Conservation (phyloP, 768 basidiomycete genomes). For the Lactarius hatsudake region DNA sequence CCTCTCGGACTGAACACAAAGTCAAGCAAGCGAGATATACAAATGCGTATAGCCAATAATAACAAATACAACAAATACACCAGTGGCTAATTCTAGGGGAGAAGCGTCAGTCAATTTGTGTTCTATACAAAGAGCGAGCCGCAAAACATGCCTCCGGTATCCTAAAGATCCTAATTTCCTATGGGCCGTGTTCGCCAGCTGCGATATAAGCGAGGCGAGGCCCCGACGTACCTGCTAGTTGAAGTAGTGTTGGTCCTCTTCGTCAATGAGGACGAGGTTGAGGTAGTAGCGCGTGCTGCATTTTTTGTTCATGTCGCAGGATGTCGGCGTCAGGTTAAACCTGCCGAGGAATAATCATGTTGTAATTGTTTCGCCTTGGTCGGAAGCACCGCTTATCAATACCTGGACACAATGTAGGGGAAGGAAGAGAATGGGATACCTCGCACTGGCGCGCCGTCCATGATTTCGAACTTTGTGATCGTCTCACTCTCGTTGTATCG, state of each 20-base stretch:
- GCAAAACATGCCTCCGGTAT: conserved; percentile 69
- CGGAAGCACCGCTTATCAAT: background rate
- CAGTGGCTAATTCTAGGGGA: conserved; percentile 16
- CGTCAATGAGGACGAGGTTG: conserved; percentile 84
- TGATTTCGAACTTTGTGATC: conserved; percentile 98
- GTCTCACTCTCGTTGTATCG: conserved; percentile 99
- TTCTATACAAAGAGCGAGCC: background rate
- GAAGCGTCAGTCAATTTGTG: background rate
- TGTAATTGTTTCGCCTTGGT: conserved; percentile 91
- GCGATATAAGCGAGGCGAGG: background rate
- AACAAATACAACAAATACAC: conserved; percentile 12
- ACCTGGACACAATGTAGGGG: too few relatives aligned
- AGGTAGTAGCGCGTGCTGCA: conserved; percentile 97
- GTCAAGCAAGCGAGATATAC: conserved; percentile 8
- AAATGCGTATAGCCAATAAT: conserved; percentile 15
- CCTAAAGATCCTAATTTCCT: conserved; percentile 88
- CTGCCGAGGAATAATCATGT: conserved; percentile 97
- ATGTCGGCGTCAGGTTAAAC: conserved; percentile 97
- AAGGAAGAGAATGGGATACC: conserved; percentile 43
- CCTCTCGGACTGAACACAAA: background rate
- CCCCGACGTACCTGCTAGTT: conserved; percentile 75
- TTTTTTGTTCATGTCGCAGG: conserved; percentile 99
- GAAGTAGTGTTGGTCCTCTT: conserved; percentile 87
- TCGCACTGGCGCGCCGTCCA: conserved; percentile 98
- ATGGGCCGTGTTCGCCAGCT: background rate